phyloP scores from a whole-genome alignment of 805 yeast genomes.

The Wickerhamiella australiensis region DNA sequence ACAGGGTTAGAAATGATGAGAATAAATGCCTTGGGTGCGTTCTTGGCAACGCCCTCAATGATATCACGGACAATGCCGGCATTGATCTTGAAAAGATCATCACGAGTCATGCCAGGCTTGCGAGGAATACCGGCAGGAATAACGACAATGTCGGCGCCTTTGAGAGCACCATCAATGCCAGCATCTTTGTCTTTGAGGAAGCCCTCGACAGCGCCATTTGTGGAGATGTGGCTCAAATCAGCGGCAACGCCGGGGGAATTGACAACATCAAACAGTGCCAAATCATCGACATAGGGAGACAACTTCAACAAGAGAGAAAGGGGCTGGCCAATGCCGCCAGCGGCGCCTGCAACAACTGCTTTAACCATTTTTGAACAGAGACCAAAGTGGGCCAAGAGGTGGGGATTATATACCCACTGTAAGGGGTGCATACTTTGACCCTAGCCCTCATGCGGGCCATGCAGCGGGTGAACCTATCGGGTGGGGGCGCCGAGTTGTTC shows the following conservation, averaged over 20 bases:
- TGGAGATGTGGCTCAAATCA: constrained; percentile 72
- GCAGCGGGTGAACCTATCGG: not conserved
- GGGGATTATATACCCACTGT: not conserved
- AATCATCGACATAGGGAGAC: constrained; percentile 46
- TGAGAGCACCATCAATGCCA: constrained; percentile 56
- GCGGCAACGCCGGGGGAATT: constrained; percentile 79
- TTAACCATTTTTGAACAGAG: constrained; percentile 26
- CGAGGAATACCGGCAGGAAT: constrained; percentile 91
- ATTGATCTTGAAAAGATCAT: constrained; percentile 72
- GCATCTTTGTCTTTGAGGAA: constrained; percentile 47
- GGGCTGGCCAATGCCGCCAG: constrained; percentile 94
- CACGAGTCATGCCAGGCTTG: constrained; percentile 92
- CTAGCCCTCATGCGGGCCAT: constrained; percentile 1
- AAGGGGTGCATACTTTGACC: not conserved
- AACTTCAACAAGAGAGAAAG: constrained; percentile 69
- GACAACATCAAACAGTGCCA: constrained; percentile 76
- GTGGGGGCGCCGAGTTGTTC: constrained; percentile 7
- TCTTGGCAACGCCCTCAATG: constrained; percentile 60
- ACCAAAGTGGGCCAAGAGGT: not conserved
- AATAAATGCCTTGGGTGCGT: constrained; percentile 63
- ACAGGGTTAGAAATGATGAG: constrained; percentile 87
- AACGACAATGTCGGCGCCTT: constrained; percentile 72
- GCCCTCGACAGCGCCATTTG: constrained; percentile 48
- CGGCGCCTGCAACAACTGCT: constrained; percentile 53
- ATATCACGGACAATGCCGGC: constrained; percentile 67